Evolutionary conservation across 805 yeast genomes (phyloP), one percentile per base, ranked within the genome.

Genomic region (Maudiozyma pseudohumilis): DNA sequence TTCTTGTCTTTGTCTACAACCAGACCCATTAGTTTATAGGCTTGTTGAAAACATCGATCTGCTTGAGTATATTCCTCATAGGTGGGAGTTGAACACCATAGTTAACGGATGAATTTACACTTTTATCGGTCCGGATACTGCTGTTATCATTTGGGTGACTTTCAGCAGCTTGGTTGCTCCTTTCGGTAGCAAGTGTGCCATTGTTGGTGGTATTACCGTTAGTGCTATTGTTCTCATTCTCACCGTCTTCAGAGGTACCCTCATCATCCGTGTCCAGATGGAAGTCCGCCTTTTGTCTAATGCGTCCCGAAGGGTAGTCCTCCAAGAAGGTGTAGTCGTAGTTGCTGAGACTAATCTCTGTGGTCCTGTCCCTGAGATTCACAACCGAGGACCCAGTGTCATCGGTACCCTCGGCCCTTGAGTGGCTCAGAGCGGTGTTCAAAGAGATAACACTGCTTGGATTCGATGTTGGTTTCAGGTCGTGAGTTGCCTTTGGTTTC

Each of bases 21-120:
- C 29, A 26, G n/a, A 7, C n/a, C 11, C 29, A 26, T 16, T 16
- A 23, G 17, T 83, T 66, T 26, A 51, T 9, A 12, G 40, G 39
- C 29, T 39, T 39, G 23, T 52, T 50, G 40, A 50, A 53, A 21
- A 40, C 40, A 32, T 51, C 51, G 25, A 53, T 52, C 28, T 52
- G 49, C 36, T 36, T 47, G 21, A 50, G 35, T 15, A 55, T 46
- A 34, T 48, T 50, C 35, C 53, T 47, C 19, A 55, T 41, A 8
- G 59, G 53, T 13, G 60, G 60, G 25, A 55, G 32, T 29, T 45
- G 45, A 13, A 55, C 45, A 9, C 41, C 32, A 29, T 17, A 19
- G 5, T 29, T 29, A n/a, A 15, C 20, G 5, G 23, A 19, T 6
- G 9, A 9, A 8, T 22, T 19, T 18, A 19, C 8, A 19, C 32